Evolutionary conservation across 2,329 filamentous ascomycete genomes (phyloP), one percentile per base, ranked within the genome.

Genomic region (Xylariales sp.): DNA sequence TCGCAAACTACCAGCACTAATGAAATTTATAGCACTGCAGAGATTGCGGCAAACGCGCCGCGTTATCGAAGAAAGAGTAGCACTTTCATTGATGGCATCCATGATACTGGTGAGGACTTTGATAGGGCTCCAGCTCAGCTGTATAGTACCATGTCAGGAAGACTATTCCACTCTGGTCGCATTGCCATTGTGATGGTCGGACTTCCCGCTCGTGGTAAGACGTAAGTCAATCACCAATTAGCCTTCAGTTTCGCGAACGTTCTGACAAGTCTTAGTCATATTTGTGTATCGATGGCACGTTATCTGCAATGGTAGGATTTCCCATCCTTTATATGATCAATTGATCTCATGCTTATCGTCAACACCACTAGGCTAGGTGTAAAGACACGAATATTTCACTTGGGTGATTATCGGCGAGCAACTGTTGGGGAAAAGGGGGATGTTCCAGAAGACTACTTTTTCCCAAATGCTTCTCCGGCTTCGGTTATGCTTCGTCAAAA

Each of bases 111-210:
- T 7, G 85, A 90, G 57, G 88, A 88, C 53, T 30, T 17, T 46
- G 71, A 91, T 51, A 79, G 95, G 77, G 93, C 93, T 5, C 93
- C 93, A 20, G 93, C 93, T 50, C 93, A 98, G 67, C 76, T 98
- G 31, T 98, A 98, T 69, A 96, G 89, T 62, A 98, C 93, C 37
- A 95, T 97, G 76, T 97, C 91, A 33, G 93, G 93, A 33, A 81
- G 93, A 29, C 80, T 98, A 20, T 98, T 98, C 61, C 93, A 98
- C 63, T 96, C 93, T 16, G 93, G 93, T 33, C 82, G 91, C 41
- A 98, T 98, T 59, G 91, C 91, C 33, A 97, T 98, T 53, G 91
- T 93, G 48, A 96, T 95, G 60, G 93, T 97, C 49, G 93, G 93
- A 17, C 78, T 96, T 20, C 93, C 93, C 29, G 93, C 93, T 27